Evolutionary conservation across 805 yeast genomes (phyloP).

Genomic region (Schizosaccharomyces osmophilus): DNA sequence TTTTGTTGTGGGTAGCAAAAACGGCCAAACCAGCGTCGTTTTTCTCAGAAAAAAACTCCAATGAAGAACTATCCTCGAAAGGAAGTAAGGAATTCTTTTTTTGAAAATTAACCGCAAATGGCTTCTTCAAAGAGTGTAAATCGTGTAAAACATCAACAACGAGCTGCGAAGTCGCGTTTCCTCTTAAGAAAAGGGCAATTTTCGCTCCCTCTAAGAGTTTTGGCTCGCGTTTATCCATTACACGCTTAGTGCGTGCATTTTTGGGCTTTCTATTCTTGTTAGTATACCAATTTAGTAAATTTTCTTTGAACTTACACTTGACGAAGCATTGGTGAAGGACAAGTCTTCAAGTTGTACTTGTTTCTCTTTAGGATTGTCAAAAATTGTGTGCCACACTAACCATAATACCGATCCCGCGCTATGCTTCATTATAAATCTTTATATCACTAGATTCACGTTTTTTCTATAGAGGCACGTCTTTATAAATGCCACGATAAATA

Average conservation of each 20-base stretch:
- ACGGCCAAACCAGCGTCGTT: conserved; percentile 75
- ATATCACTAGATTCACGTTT: too few relatives aligned
- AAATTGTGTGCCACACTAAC: too few relatives aligned
- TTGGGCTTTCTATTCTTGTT: conserved; percentile 40
- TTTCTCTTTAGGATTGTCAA: too few relatives aligned
- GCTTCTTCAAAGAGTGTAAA: conserved; percentile 50
- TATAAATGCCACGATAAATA: too few relatives aligned
- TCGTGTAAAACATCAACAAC: conserved; percentile 79
- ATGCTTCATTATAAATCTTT: too few relatives aligned
- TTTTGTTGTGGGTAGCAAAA: conserved; percentile 56
- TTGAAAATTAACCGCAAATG: conserved; percentile 61
- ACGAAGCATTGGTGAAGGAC: conserved; percentile 1
- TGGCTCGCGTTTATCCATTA: conserved; percentile 67
- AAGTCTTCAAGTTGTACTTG: background rate
- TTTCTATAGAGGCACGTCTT: too few relatives aligned
- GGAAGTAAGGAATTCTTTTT: conserved; percentile 80
- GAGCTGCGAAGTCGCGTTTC: conserved; percentile 50
- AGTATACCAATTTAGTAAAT: background rate
- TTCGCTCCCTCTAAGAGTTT: conserved; percentile 76
- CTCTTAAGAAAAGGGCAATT: conserved; percentile 77
- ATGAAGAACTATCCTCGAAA: conserved; percentile 62
- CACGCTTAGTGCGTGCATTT: conserved; percentile 88
- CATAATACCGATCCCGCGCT: too few relatives aligned
- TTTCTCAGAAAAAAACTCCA: conserved; percentile 87
- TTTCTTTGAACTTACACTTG: background rate